phyloP scores from a whole-genome alignment of 1,284 basidiomycete species.

The Ustilago curta region DNA sequence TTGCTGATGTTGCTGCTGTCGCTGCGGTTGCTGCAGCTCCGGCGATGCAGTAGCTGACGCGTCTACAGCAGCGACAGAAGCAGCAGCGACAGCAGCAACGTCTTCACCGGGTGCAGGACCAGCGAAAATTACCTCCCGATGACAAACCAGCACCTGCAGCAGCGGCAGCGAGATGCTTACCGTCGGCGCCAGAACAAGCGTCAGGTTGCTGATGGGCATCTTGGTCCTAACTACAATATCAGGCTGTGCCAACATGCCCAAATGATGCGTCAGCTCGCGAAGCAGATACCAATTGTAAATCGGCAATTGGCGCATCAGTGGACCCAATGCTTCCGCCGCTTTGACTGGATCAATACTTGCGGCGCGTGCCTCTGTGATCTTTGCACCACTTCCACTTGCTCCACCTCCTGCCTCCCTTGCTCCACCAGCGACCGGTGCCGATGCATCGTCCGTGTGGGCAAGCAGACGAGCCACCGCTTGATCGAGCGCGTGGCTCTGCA shows the following conservation, averaged over 20 bases:
- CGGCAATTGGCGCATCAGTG: conserved; percentile 47
- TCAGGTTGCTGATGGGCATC: conserved; percentile 65
- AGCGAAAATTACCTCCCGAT: conserved; percentile 42
- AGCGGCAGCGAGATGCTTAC: conserved; percentile 55
- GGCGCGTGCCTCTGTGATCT: conserved; percentile 17
- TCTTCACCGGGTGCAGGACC: conserved; percentile 26
- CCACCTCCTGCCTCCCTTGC: neutral
- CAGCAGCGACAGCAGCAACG: conserved; percentile 14
- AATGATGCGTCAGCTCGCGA: conserved; percentile 59
- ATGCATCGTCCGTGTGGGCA: conserved; percentile 2
- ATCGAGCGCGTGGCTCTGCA: conserved; percentile 36
- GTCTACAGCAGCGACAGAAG: neutral
- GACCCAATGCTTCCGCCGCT: conserved; percentile 23
- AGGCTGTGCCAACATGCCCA: conserved; percentile 44
- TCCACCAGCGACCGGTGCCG: neutral
- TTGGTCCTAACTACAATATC: conserved; percentile 55
- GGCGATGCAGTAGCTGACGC: too few relatives aligned
- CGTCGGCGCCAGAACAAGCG: conserved; percentile 65
- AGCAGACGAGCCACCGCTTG: conserved; percentile 18
- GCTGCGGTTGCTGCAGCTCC: neutral
- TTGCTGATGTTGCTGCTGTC: neutral
- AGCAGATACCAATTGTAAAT: conserved; percentile 65
- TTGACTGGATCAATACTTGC: conserved; percentile 10
- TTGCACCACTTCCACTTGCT: conserved; percentile 2
- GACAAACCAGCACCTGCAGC: conserved; percentile 57